These are phyloP conservation scores for Ceratorhiza oryzae-sativae DNA, from an alignment of 1,284 basidiomycete genomes.

Conservation along the genomic window DNA sequence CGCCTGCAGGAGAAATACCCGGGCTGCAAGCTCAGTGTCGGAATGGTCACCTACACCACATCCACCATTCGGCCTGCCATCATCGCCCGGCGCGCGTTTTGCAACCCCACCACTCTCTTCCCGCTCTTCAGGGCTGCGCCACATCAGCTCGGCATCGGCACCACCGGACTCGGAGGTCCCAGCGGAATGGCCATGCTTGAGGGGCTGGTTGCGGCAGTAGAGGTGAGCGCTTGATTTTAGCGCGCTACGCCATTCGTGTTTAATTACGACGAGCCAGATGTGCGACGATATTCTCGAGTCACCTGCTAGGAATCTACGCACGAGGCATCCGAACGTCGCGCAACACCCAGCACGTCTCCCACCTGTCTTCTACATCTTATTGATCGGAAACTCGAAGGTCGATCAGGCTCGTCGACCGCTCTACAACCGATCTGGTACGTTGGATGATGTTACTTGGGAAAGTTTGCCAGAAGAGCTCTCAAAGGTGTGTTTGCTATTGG, in stretches of 20 bases:
- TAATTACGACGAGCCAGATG: slow-evolving; percentile 52
- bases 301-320: slow-evolving; percentile 39
- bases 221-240: slow-evolving; percentile 56
- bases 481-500: slow-evolving; percentile 56
- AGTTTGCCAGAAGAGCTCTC: slow-evolving; percentile 65
- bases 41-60: slow-evolving; percentile 30
- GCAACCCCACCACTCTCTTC: slow-evolving; percentile 4
- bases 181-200: slow-evolving; percentile 73
- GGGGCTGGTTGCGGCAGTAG: slow-evolving; percentile 71
- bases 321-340: slow-evolving; percentile 40
- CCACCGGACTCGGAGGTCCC: slow-evolving; percentile 58
- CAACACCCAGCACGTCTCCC: slow-evolving; percentile 43
- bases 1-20: slow-evolving; percentile 28
- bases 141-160: slow-evolving; percentile 60
- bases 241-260: slow-evolving; percentile 28
- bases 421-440: slow-evolving; percentile 59
- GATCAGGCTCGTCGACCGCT: slow-evolving; percentile 62
- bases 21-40: slow-evolving; percentile 16
- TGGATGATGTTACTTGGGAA: slow-evolving; percentile 73
- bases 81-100: slow-evolving; percentile 5
- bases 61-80: slow-evolving; percentile 24
- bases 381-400: slow-evolving; percentile 64
- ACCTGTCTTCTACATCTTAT: slow-evolving; percentile 62
- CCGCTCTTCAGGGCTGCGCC: slow-evolving; percentile 25
- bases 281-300: slow-evolving; percentile 58